These are phyloP conservation scores for Tetraselmis striata DNA, from an alignment of 139 green algal genomes.

Conservation along the genomic window DNA sequence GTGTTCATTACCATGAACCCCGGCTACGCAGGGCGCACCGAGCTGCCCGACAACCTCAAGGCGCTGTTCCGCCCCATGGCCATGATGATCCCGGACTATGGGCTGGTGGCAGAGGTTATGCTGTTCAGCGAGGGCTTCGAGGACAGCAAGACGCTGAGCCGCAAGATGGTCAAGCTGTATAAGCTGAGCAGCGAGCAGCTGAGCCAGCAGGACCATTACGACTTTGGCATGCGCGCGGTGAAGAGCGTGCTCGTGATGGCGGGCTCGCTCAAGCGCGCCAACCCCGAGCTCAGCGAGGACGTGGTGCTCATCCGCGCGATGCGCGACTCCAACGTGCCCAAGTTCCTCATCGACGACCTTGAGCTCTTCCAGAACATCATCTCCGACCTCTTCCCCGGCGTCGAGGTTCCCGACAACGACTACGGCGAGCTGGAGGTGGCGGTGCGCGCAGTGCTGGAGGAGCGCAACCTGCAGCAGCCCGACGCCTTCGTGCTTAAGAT, in stretches of 20 bases:
- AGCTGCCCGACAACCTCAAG: constrained; percentile 82
- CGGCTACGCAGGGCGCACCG: constrained; percentile 75
- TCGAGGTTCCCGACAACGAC: constrained; percentile 56
- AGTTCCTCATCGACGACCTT: constrained; percentile 75
- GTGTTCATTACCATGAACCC: constrained; percentile 92
- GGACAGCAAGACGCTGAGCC: constrained; percentile 60
- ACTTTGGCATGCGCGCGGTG: constrained; percentile 83
- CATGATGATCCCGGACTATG: constrained; percentile 87
- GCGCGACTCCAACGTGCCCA: constrained; percentile 79
- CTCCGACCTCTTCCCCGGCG: constrained; percentile 74
- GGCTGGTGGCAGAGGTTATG: constrained; percentile 72
- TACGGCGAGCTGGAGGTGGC: constrained; percentile 59
- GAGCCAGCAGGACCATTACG: constrained; percentile 73
- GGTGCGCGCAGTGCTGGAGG: constrained; percentile 40
- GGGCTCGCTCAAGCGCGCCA: constrained; percentile 63
- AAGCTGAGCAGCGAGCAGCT: constrained; percentile 87
- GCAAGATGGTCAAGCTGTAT: constrained; percentile 89
- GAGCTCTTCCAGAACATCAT: constrained; percentile 81
- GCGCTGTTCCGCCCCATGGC: constrained; percentile 74
- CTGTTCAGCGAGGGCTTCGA: constrained; percentile 78
- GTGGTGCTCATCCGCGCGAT: constrained; percentile 74
- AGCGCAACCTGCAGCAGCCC: constrained; percentile 46
- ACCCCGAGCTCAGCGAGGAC: constrained; percentile 60
- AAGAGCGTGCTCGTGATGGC: constrained; percentile 85
- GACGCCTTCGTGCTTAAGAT: constrained; percentile 63